A percentile compares a stretch with the other conserved stretches of the same genome.
These are phyloP conservation scores for Suhomyces vadensis DNA, from an alignment of 805 yeast genomes.

Conservation along the genomic window DNA sequence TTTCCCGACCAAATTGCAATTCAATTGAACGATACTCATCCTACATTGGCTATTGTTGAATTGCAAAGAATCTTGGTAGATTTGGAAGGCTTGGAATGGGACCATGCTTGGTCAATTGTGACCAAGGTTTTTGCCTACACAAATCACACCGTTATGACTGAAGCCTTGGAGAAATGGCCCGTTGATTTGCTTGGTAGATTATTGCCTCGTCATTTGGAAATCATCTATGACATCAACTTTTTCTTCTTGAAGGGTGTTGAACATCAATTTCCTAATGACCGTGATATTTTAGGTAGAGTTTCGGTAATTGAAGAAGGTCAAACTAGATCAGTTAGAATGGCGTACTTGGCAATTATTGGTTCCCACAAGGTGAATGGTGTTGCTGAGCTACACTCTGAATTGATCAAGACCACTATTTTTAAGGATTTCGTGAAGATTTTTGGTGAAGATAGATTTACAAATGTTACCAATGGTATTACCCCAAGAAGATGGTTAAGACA, in stretches of 20 bases:
- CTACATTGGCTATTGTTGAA: slow-evolving; percentile 88
- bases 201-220: slow-evolving; percentile 89
- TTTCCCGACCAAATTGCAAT: slow-evolving; percentile 86
- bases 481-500: slow-evolving; percentile 96
- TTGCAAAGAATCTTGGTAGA: slow-evolving; percentile 84
- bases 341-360: slow-evolving; percentile 85
- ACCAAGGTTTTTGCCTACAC: slow-evolving; percentile 85
- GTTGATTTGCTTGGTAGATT: slow-evolving; percentile 73
- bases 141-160: slow-evolving; percentile 92
- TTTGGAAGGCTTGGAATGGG: slow-evolving; percentile 79
- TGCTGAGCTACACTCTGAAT: slow-evolving; percentile 91
- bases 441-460: slow-evolving; percentile 81
- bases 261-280: slow-evolving; percentile 71
- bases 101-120: slow-evolving; percentile 82
- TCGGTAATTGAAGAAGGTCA: slow-evolving; percentile 82
- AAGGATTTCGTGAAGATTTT: slow-evolving; percentile 83
- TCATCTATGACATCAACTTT: slow-evolving; percentile 82
- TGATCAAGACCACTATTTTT: slow-evolving; percentile 85
- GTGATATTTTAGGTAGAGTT: slow-evolving; percentile 64
- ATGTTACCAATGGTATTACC: slow-evolving; percentile 93
- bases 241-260: slow-evolving; percentile 77
- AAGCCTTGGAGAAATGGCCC: slow-evolving; percentile 96
- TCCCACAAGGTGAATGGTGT: slow-evolving; percentile 95
- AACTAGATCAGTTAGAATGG: slow-evolving; percentile 89
- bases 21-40: slow-evolving; percentile 94